Base-by-base conservation (phyloP, 768 basidiomycete species). In the Xerocomellus intermedius region DNA sequence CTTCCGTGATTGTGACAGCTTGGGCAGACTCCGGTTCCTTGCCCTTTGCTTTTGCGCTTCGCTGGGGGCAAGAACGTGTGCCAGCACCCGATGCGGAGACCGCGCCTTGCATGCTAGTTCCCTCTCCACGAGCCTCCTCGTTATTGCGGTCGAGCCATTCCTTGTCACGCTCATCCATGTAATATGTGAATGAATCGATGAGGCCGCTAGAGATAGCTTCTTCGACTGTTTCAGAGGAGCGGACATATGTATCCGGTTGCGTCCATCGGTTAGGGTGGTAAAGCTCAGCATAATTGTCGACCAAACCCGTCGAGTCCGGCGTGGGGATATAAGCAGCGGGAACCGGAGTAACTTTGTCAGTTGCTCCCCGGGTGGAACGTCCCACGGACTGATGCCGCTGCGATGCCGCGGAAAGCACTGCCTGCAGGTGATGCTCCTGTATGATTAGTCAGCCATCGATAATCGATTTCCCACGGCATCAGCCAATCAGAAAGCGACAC, bases 111-210 rank as follows among this genome's bases (percentile, higher is more conserved):
- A 82, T 80, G 57, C 87, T 91, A 1, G 90, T 89, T 17, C 93
- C 93, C 69, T 94, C 91, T 17, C 89, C 91, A 14, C 87, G 80
- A 2, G 89, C 91, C 53, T 87, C 83, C 65, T 87, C 87, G 64
- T 98, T 97, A 66, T 92, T 93, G 73, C 85, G 88, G 63, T 91
- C 88, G 32, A 99, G 81, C 96, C 96, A 99, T 59, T 89, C 89
- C 64, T 89, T 85, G 75, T 98, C 96, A 17, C 89, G 86, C 70
- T 98, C 97, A 64, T 99, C 96, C 89, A 98, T 91, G 60, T 84
- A 91, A 67, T 98, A 98, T 2, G 86, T 85, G 72, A 89, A 89
- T 0, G 89, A 88, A 61, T 88, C 84, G 32, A 82, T 74, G 53
- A 94, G 81, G 12, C 82, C 83, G 59, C 75, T 78, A 5, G 70